Evolutionary conservation across 73 alveolate species (phyloP).

Genomic region (Stentor coeruleus): DNA sequence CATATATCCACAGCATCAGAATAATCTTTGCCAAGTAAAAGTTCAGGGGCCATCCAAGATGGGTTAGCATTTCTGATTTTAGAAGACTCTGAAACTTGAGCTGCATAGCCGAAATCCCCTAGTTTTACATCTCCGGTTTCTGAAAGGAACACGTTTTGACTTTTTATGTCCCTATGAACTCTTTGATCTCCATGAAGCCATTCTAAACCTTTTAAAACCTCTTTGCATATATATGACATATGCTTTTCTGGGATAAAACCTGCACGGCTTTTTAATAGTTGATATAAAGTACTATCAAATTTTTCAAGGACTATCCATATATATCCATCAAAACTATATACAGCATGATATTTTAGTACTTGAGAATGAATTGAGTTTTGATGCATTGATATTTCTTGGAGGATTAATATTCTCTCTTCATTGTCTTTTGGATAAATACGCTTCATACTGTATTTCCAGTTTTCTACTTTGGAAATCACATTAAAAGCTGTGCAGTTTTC

Average conservation of each 20-base stretch:
- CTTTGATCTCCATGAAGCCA: conserved; percentile 43
- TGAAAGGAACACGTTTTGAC: conserved; percentile 65
- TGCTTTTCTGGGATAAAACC: conserved; percentile 32
- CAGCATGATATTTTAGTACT: neutral
- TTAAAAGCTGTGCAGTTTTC: too few relatives aligned
- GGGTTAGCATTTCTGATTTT: conserved; percentile 24
- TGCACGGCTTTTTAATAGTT: neutral
- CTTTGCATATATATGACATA: conserved; percentile 35
- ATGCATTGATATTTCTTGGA: neutral
- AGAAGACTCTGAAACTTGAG: conserved; percentile 36
- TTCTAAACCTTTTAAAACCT: conserved; percentile 40
- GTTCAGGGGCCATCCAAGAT: conserved; percentile 36
- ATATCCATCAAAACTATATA: neutral
- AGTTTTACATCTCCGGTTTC: conserved; percentile 50
- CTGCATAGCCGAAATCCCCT: conserved; percentile 89
- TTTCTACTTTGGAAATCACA: too few relatives aligned
- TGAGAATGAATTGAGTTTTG: neutral
- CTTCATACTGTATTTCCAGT: too few relatives aligned
- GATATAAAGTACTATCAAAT: conserved; percentile 7
- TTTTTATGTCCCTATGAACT: conserved; percentile 78
- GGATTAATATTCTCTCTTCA: neutral
- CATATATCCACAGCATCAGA: conserved; percentile 26
- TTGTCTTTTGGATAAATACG: neutral
- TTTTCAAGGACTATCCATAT: neutral
- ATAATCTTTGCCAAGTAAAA: conserved; percentile 5